Evolutionary conservation across 345 rosid genomes (phyloP).

Genomic region (Hirschfeldia incana): DNA sequence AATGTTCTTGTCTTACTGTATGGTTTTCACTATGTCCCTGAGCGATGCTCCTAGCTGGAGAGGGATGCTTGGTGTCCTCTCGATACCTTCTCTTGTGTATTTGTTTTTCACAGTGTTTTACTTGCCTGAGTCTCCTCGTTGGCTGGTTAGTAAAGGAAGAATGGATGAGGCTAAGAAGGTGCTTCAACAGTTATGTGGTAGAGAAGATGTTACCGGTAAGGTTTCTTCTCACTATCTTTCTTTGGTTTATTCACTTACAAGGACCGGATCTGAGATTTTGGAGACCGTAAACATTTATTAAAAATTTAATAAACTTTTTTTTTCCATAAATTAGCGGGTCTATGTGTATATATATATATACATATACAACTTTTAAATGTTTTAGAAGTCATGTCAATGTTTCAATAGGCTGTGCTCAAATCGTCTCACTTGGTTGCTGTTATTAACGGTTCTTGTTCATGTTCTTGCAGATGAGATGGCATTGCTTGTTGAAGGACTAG

Average conservation of each 20-base stretch:
- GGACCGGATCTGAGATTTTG: no score
- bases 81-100: slow-evolving; percentile 75
- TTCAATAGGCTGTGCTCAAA: no score
- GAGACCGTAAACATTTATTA: no score
- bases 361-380: no score
- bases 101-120: slow-evolving; percentile 68
- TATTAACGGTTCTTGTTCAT: not conserved
- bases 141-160: slow-evolving; percentile 97
- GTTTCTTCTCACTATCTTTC: not conserved
- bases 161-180: slow-evolving; percentile 82
- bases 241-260: no score
- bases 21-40: slow-evolving; percentile 88
- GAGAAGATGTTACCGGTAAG: slow-evolving; percentile 92
- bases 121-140: slow-evolving; percentile 98
- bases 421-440: not conserved
- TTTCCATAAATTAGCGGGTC: no score
- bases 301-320: no score
- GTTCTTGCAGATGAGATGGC: slow-evolving; percentile 86
- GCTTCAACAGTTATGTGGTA: slow-evolving; percentile 86
- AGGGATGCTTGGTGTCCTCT: slow-evolving; percentile 91
- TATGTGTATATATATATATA: no score
- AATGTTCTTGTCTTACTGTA: slow-evolving; percentile 90
- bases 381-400: no score
- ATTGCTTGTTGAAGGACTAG: slow-evolving; percentile 93
- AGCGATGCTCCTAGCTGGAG: slow-evolving; percentile 78